Base-by-base conservation (phyloP, 345 rosid genomes). In the Boechera retrofracta region DNA sequence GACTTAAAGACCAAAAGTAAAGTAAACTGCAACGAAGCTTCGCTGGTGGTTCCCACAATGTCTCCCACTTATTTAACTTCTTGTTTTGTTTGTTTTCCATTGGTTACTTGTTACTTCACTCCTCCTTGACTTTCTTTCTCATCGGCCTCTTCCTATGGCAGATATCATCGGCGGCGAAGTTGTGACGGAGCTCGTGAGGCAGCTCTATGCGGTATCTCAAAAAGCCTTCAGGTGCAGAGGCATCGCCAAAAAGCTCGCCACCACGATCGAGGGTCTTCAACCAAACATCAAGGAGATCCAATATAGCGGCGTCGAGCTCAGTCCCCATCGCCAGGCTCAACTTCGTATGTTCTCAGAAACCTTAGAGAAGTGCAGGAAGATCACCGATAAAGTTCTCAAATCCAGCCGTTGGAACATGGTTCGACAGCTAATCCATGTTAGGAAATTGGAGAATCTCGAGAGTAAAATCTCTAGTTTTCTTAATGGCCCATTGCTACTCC, bases 341-440 rank as follows among this genome's bases (percentile, higher is more conserved):
- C 83, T 94, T 4, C 87, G 89, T 77, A 83, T 76, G 38, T 78
- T 94, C 70, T 54, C 80, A 0, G 85, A 75, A 59, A 80, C 85
- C 1, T 84, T 92, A 12, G 60, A 38, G 0, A 82, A 76, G 0
- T 94, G 91, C 41, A 31, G n/a, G 61, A 97, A 90, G 64, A 86
- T 92, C 44, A 78, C 86, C 35, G 51, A 32, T 0, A 91, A 94
- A 73, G 87, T 87, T 69, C 76, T 72, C 1, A 31, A 4, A 10
- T 82, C 87, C 29, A 56, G 59, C 67, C 87, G 97, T 24, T 92
- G 98, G 97, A 89, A 94, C 86, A 78, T 89, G 76, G 86, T 92
- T 82, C 83, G 80, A 68, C 89, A 83, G 59, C 71, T 92, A 1
- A 85, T 82, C 77, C 66, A 87, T 10, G 77, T 84, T 0, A 82